Evolutionary conservation across 73 alveolate species (phyloP), one percentile per base, ranked within the genome.

Genomic region (Halteria grandinella): DNA sequence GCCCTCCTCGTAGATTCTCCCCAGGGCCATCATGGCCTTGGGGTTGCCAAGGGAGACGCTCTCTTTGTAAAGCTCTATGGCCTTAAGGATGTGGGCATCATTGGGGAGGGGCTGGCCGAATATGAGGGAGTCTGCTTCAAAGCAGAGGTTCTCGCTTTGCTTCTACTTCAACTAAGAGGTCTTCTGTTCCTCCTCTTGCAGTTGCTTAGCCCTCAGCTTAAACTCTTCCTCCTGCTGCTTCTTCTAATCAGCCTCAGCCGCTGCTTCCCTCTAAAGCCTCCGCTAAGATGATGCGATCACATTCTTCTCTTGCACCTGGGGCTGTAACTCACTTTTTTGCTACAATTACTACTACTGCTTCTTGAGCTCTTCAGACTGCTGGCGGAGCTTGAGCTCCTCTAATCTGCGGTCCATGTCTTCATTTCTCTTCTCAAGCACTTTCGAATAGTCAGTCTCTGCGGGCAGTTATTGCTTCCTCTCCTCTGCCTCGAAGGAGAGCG

Each of bases 1-100:
- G 11, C 96, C 98, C 45, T 89, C 49, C 52, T 92, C 98, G n/a
- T 88, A 85, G 52, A 92, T 85, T 21, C 88, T 45, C 15, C 95
- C 98, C 28, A 92, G 54, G 40, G 87, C 93, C 40, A 92, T 79
- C 82, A 69, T 70, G 18, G 98, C 94, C 55, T 89, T 91, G 44
- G 93, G 66, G 75, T 83, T 73, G 10, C 92, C 94, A 39, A 62
- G 55, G 29, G 74, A 59, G 0, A 91, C 93, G 24, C 92, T 52
- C 79, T 85, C 69, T 20, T 66, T 36, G 54, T 88, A 89, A 48
- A 78, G 64, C 12, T 75, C 84, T 47, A 87, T 72, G 2, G 96
- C 94, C 1, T 44, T 70, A 6, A 84, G 90, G 75, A 81, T 82
- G 71, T 88, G 75, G 6, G 74, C 31, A 15, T 76, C 85, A 17